phyloP scores from a whole-genome alignment of 192 early-diverging fungal species.

The Paraglomus occultum region DNA sequence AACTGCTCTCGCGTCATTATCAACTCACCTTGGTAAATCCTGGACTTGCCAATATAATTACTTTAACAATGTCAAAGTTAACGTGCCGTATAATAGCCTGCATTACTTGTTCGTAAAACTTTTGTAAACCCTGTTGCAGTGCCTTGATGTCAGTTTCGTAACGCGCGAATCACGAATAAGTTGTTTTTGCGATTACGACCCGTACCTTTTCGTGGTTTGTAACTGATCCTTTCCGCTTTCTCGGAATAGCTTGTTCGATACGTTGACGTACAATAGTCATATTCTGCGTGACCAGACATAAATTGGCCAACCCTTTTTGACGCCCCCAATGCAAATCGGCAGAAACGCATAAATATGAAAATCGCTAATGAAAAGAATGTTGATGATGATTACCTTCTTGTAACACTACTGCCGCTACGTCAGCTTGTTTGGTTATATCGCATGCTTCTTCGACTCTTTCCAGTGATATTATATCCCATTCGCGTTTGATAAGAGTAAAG shows the following conservation, averaged over 20 bases:
- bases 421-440: slow-evolving; percentile 85
- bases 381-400: slow-evolving; percentile 54
- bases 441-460: slow-evolving; percentile 87
- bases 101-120: slow-evolving; percentile 92
- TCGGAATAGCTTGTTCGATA: slow-evolving; percentile 88
- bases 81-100: slow-evolving; percentile 85
- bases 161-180: not conserved
- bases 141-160: not conserved
- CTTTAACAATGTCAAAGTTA: slow-evolving; percentile 92
- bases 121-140: slow-evolving; percentile 52
- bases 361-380: not conserved
- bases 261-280: slow-evolving; percentile 96
- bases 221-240: slow-evolving; percentile 88
- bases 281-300: slow-evolving; percentile 90
- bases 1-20: slow-evolving; percentile 14
- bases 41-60: slow-evolving; percentile 93
- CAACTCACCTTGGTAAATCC: slow-evolving; percentile 84
- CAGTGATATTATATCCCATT: slow-evolving; percentile 93
- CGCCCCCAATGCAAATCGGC: not conserved
- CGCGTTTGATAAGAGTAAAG: slow-evolving; percentile 84
- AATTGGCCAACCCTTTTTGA: slow-evolving; percentile 71
- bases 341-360: not conserved
- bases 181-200: slow-evolving; percentile 3
- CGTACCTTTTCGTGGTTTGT: slow-evolving; percentile 84
- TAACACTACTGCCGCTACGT: slow-evolving; percentile 90